phyloP scores from a whole-genome alignment of 2,329 filamentous ascomycete species.

The Diaporthe citrichinensis region DNA sequence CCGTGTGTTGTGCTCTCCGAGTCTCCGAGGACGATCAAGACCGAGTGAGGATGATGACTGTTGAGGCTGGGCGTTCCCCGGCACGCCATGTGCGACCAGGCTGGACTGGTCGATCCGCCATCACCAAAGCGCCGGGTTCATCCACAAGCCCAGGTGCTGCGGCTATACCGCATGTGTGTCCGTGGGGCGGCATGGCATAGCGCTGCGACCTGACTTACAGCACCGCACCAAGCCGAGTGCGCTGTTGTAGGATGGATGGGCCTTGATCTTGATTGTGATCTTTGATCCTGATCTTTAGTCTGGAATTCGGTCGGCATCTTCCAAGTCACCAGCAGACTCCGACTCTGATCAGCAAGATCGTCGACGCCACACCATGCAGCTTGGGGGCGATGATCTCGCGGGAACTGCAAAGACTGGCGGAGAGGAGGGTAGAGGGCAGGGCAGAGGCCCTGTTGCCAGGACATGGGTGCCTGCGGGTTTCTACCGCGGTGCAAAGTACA shows the following conservation, averaged over 20 bases:
- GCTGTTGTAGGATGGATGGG: not conserved
- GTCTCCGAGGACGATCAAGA: slow-evolving; percentile 14
- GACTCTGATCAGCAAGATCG: slow-evolving; percentile 31
- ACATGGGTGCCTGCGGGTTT: slow-evolving; percentile 24
- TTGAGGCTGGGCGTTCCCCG: slow-evolving; percentile 24
- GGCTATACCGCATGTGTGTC: slow-evolving; percentile 12
- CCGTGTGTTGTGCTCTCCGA: slow-evolving; percentile 33
- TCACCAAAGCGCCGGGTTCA: slow-evolving; percentile 34
- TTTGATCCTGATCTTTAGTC: slow-evolving; percentile 3
- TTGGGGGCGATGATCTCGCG: slow-evolving; percentile 34
- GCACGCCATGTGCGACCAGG: slow-evolving; percentile 28
- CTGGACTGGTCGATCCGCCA: slow-evolving; percentile 30
- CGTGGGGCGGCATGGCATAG: slow-evolving; percentile 9
- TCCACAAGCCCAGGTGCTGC: slow-evolving; percentile 23
- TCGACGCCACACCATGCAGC: slow-evolving; percentile 30
- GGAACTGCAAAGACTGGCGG: slow-evolving; percentile 13
- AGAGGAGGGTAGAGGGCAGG: not conserved
- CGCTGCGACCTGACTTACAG: slow-evolving; percentile 6
- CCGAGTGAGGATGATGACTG: not conserved
- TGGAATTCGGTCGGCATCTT: not conserved
- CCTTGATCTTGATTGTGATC: not conserved
- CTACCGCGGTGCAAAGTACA: not conserved
- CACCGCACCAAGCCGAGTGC: not conserved
- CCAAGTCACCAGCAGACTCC: slow-evolving; percentile 21
- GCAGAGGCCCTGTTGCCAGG: slow-evolving; percentile 20